Percentiles rank a stretch among this genome's conserved stretches.
These are phyloP conservation scores for Ustanciosporium gigantosporum DNA, from an alignment of 1,284 basidiomycete species.

Conservation along the genomic window DNA sequence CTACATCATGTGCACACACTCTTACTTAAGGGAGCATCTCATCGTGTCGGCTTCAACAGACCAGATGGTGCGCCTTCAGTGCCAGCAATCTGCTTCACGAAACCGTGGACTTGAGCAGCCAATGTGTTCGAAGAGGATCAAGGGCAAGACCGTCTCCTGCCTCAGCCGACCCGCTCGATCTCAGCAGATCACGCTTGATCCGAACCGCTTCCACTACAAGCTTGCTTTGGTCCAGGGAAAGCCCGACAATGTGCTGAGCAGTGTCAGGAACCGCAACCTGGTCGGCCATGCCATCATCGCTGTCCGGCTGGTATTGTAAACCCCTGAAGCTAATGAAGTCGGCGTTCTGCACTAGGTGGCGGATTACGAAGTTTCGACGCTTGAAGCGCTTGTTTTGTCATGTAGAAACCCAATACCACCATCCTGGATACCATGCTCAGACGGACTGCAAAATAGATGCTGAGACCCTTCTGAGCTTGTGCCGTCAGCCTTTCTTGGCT, in stretches of 20 bases:
- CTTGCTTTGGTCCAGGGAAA: slow-evolving; percentile 91
- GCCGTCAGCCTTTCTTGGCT: no score
- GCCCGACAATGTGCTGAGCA: slow-evolving; percentile 95
- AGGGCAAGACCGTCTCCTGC: slow-evolving; percentile 92
- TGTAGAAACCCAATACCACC: no score
- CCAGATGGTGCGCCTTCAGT: slow-evolving; percentile 90
- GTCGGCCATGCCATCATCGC: slow-evolving; percentile 98
- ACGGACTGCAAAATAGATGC: no score
- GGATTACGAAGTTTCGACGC: no score
- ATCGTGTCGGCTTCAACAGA: slow-evolving; percentile 99
- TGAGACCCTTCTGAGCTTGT: no score
- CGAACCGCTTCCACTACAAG: slow-evolving; percentile 99
- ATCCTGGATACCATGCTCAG: no score
- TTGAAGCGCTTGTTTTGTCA: no score
- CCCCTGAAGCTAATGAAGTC: no score
- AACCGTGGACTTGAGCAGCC: slow-evolving; percentile 99
- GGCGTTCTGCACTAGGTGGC: no score
- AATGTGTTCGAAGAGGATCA: slow-evolving; percentile 95
- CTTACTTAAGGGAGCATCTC: slow-evolving; percentile 97
- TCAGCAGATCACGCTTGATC: slow-evolving; percentile 92
- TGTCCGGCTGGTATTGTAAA: slow-evolving; percentile 77
- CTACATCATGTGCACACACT: slow-evolving; percentile 96
- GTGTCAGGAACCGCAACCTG: slow-evolving; percentile 92
- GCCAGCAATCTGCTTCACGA: slow-evolving; percentile 93
- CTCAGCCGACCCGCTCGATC: slow-evolving; percentile 93